phyloP scores from a whole-genome alignment of 2,329 filamentous ascomycete genomes.

The Verticillium isaacii region DNA sequence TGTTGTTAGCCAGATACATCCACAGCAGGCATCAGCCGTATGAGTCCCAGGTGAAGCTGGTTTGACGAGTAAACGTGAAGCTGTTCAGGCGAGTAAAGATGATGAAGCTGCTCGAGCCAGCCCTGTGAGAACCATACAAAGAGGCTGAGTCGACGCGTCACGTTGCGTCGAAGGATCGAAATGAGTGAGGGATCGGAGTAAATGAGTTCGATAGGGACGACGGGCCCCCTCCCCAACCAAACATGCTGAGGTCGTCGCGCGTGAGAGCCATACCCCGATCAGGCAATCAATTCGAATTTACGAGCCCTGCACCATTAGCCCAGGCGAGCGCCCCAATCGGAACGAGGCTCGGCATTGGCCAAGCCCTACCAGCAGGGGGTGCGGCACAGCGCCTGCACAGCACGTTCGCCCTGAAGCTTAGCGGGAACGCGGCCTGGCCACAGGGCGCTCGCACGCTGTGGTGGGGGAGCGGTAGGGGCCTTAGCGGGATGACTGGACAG shows the following conservation, averaged over 20 bases:
- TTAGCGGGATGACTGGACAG: too few species aligned
- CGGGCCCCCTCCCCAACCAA: background rate
- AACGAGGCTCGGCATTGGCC: background rate
- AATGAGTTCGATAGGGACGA: background rate
- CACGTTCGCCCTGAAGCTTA: background rate
- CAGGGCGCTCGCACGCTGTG: background rate
- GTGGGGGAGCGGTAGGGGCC: too few species aligned
- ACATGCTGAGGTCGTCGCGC: background rate
- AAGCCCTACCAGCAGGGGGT: background rate
- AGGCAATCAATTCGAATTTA: background rate
- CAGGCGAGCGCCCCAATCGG: background rate
- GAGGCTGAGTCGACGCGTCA: background rate
- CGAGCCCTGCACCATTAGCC: background rate
- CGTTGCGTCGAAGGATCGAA: background rate
- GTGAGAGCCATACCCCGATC: background rate
- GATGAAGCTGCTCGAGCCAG: too few species aligned
- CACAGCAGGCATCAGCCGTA: too few species aligned
- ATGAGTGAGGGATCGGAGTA: background rate
- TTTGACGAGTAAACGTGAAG: too few species aligned
- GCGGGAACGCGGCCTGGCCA: background rate
- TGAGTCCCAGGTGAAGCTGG: too few species aligned
- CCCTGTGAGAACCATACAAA: background rate
- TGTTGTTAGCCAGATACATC: too few species aligned
- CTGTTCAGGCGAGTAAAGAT: too few species aligned
- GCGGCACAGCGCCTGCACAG: background rate